Percentiles rank a stretch among this genome's conserved stretches.
phyloP scores from a whole-genome alignment of 495 filamentous ascomycete genomes.

The Penicillium ucsense region DNA sequence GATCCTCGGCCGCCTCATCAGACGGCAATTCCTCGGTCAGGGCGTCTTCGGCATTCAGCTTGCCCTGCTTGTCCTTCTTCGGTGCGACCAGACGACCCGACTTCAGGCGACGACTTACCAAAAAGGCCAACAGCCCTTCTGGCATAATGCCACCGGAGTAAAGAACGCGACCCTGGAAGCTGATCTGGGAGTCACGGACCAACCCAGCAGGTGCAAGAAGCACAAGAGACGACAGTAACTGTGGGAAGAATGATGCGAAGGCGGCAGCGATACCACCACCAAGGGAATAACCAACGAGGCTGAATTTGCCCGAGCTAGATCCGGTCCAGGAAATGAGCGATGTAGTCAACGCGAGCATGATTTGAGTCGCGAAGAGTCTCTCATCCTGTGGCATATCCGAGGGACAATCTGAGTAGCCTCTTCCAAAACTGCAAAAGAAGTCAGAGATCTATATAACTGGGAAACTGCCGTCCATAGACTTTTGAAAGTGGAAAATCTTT shows the following conservation, averaged over 20 bases:
- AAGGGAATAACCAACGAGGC: slow-evolving; percentile 73
- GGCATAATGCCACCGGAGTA: slow-evolving; percentile 53
- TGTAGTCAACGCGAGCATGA: slow-evolving; percentile 60
- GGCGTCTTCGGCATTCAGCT: slow-evolving; percentile 25
- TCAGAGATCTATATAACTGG: not conserved
- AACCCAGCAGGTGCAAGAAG: slow-evolving; percentile 71
- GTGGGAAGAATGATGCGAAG: slow-evolving; percentile 65
- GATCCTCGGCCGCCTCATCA: slow-evolving; percentile 23
- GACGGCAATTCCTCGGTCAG: slow-evolving; percentile 30
- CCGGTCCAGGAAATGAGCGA: slow-evolving; percentile 59
- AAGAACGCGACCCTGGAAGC: slow-evolving; percentile 46
- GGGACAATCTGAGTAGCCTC: slow-evolving; percentile 69
- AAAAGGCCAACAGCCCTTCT: slow-evolving; percentile 39
- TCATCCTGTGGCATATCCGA: slow-evolving; percentile 58
- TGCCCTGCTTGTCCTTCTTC: slow-evolving; percentile 23
- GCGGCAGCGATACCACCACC: slow-evolving; percentile 68
- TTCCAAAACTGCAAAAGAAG: slow-evolving; percentile 49
- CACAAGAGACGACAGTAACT: slow-evolving; percentile 54
- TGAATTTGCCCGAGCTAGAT: slow-evolving; percentile 46
- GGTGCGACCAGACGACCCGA: slow-evolving; percentile 25
- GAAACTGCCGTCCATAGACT: no score
- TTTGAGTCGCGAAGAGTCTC: slow-evolving; percentile 64
- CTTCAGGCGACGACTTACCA: slow-evolving; percentile 47
- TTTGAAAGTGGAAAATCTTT: no score
- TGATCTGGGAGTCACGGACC: slow-evolving; percentile 55